phyloP scores from a whole-genome alignment of 257 asterid genomes.

The Nicotiana sylvestris region DNA sequence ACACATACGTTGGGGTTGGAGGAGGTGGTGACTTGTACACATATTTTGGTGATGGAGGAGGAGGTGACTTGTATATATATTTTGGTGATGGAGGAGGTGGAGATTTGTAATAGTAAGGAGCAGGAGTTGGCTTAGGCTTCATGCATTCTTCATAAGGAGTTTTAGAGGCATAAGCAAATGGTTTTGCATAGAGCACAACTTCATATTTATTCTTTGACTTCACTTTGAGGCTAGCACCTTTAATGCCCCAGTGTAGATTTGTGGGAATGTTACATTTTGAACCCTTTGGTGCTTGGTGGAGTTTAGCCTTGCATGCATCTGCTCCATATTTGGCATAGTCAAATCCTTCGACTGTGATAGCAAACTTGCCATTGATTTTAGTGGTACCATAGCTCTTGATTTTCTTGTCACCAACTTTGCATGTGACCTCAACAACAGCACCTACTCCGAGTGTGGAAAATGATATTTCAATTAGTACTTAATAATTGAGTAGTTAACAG shows the following conservation, averaged over 20 bases:
- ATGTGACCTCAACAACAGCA: conserved; percentile 72
- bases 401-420: conserved; percentile 50
- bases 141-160: conserved; percentile 45
- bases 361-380: conserved; percentile 62
- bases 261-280: conserved; percentile 60
- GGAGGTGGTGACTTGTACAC: conserved; percentile 21
- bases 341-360: conserved; percentile 46
- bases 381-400: conserved; percentile 62
- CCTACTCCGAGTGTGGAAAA: conserved; percentile 30
- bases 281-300: conserved; percentile 56
- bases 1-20: background rate
- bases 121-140: conserved; percentile 43
- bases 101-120: conserved; percentile 53
- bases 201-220: conserved; percentile 56
- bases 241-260: conserved; percentile 45
- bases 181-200: conserved; percentile 59
- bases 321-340: conserved; percentile 58
- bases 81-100: conserved; percentile 49
- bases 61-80: conserved; percentile 33
- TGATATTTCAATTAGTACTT: background rate
- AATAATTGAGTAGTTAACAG: background rate
- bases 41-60: conserved; percentile 21
- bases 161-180: conserved; percentile 72
- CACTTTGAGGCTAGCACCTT: conserved; percentile 52
- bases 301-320: conserved; percentile 64